Evolutionary conservation across 352 stramenopile species (phyloP), one percentile per base, ranked within the genome.

Genomic region (Globisporangium heterothallicum): DNA sequence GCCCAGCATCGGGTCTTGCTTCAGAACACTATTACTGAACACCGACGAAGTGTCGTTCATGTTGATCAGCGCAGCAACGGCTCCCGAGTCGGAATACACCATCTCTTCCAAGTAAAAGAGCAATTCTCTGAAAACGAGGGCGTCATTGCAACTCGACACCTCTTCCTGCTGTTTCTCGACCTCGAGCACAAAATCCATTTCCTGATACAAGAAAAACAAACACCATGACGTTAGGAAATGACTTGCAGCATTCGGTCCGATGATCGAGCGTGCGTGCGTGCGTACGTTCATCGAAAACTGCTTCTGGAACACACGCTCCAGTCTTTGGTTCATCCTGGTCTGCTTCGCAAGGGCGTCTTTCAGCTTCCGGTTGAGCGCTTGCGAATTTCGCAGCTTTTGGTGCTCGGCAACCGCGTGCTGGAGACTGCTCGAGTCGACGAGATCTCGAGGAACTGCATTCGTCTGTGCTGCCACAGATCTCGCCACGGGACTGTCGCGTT

Each of bases 221-320:
- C 10, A 13, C 2, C 30, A 3, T 13, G 30, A 36, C 16, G 30
- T 36, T 36, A 36, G 30, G 30, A 36, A 16, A 13, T 3, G 12
- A 36, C 32, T 8, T 16, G n/a, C 14, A 3, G 32, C 32, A 18
- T n/a, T 18, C 14, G 4, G 16, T 12, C 12, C 14, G 12, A 1
- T 18, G 32, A 38, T 10, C 8, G n/a, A n/a, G n/a, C 8, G 32
- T 38, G 6, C 12, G 32, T n/a, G n/a, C n/a, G 6, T 22, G 43
- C 40, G 30, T 56, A 56, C 49, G 49, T 56, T 46, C 26, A 42
- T 49, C 9, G 49, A 19, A 29, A 49, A 16, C 38, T 56, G 49
- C 21, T 24, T 29, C 49, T 34, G 29, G 49, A 56, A 56, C 16
- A 56, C 14, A 8, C 19, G 16, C 10, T 45, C 42, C 40, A 56